Conservation (phyloP, 2,329 filamentous ascomycete species). For the Arthrinium phaeospermum region DNA sequence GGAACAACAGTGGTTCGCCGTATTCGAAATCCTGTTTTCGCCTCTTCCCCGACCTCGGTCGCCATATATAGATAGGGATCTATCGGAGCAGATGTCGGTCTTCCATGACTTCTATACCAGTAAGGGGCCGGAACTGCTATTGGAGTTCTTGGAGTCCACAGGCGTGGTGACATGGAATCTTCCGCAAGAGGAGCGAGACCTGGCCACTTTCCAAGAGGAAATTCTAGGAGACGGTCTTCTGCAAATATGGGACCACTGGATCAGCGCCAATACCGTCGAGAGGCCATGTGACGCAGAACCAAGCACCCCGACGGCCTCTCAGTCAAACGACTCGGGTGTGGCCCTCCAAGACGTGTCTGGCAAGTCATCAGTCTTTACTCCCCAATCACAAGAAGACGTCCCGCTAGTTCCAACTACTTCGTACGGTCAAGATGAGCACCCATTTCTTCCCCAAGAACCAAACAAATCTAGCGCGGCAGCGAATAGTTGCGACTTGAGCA, state of each 20-base stretch:
- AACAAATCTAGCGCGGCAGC: not conserved
- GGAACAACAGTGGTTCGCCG: slow-evolving; percentile 36
- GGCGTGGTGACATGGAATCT: slow-evolving; percentile 24
- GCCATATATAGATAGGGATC: slow-evolving; percentile 32
- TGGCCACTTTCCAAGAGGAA: slow-evolving; percentile 26
- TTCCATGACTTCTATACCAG: slow-evolving; percentile 29
- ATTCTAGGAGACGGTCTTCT: slow-evolving; percentile 28
- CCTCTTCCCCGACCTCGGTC: slow-evolving; percentile 29
- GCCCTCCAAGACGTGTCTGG: not conserved
- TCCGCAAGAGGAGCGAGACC: slow-evolving; percentile 27
- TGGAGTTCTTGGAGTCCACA: slow-evolving; percentile 26
- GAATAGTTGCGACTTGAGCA: not conserved
- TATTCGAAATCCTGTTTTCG: slow-evolving; percentile 36
- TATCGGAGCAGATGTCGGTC: slow-evolving; percentile 28
- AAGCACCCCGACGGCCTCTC: not conserved
- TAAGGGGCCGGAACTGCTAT: slow-evolving; percentile 26
- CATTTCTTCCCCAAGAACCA: not conserved
- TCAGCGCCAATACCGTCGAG: slow-evolving; percentile 3
- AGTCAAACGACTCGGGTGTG: not conserved
- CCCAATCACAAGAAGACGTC: not conserved
- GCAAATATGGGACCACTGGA: slow-evolving; percentile 29
- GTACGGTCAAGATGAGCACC: not conserved
- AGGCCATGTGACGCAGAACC: not conserved
- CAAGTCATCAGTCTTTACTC: not conserved
- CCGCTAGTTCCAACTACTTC: not conserved